These are phyloP conservation scores for Kwoniella shivajii DNA, from an alignment of 1,284 basidiomycete species.

Conservation along the genomic window DNA sequence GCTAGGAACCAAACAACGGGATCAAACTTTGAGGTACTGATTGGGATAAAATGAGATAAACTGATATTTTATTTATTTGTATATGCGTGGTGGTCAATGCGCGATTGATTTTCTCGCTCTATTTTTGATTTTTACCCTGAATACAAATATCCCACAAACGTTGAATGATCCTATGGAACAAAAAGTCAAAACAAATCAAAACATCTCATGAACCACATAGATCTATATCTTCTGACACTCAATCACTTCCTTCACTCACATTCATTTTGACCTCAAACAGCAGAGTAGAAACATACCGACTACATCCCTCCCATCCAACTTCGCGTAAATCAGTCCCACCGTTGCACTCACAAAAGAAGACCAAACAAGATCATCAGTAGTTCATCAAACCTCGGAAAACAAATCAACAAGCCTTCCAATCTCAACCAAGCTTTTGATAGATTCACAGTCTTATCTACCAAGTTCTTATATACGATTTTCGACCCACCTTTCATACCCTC, in stretches of 20 bases:
- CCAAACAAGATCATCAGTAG: not conserved
- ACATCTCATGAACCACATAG: no score
- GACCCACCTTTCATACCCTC: not conserved
- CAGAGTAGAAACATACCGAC: no score
- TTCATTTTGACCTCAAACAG: no score
- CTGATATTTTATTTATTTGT: not conserved
- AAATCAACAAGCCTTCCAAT: slow-evolving; percentile 5
- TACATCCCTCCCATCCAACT: no score
- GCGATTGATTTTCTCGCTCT: not conserved
- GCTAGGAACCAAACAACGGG: not conserved
- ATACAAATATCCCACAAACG: no score
- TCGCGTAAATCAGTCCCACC: not conserved
- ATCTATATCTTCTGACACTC: no score
- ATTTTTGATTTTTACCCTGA: no score
- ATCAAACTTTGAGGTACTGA: no score
- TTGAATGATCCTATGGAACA: no score
- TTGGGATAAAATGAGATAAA: slow-evolving; percentile 4
- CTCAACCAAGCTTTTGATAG: not conserved
- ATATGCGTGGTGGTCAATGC: not conserved
- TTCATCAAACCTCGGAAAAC: not conserved
- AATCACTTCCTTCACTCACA: no score
- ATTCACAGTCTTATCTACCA: not conserved
- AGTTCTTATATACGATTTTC: no score
- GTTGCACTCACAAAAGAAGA: not conserved
- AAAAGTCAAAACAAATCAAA: no score